Conservation (phyloP, 2,329 filamentous ascomycete genomes). For the Aspergillus viridinutans region DNA sequence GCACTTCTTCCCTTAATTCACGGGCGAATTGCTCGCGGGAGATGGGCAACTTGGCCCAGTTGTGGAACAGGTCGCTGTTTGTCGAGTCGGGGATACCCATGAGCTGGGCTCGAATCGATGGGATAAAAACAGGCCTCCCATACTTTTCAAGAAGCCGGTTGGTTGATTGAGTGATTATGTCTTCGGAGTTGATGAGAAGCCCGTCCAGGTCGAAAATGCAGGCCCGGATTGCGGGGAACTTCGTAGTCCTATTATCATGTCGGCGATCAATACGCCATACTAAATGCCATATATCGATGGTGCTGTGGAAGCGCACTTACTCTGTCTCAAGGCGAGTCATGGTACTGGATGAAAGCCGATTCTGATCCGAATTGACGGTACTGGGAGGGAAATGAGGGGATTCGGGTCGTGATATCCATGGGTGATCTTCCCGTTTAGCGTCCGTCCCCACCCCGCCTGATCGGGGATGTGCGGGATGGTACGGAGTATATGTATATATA, state of each 20-base stretch:
- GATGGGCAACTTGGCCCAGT: slow-evolving; percentile 29
- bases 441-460: neutral
- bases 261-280: too few relatives aligned
- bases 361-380: too few relatives aligned
- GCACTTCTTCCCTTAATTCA: slow-evolving; percentile 27
- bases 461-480: neutral
- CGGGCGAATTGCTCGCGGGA: slow-evolving; percentile 26
- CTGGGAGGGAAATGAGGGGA: neutral
- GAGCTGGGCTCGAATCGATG: slow-evolving; percentile 17
- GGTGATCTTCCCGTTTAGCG: neutral
- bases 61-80: slow-evolving; percentile 26
- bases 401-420: neutral
- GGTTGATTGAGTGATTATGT: slow-evolving; percentile 22
- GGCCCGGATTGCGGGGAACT: slow-evolving; percentile 25
- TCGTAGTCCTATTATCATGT: slow-evolving; percentile 1
- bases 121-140: slow-evolving; percentile 10
- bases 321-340: neutral
- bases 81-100: slow-evolving; percentile 23
- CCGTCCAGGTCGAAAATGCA: slow-evolving; percentile 36
- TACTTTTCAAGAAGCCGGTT: slow-evolving; percentile 20
- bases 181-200: slow-evolving; percentile 32
- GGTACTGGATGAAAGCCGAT: too few relatives aligned
- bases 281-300: too few relatives aligned
- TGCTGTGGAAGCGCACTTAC: neutral
- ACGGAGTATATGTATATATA: too few relatives aligned